Percentiles rank a stretch among this genome's conserved stretches.
phyloP scores from a whole-genome alignment of 2,329 filamentous ascomycete species.

The Paracamarosporium sp. region DNA sequence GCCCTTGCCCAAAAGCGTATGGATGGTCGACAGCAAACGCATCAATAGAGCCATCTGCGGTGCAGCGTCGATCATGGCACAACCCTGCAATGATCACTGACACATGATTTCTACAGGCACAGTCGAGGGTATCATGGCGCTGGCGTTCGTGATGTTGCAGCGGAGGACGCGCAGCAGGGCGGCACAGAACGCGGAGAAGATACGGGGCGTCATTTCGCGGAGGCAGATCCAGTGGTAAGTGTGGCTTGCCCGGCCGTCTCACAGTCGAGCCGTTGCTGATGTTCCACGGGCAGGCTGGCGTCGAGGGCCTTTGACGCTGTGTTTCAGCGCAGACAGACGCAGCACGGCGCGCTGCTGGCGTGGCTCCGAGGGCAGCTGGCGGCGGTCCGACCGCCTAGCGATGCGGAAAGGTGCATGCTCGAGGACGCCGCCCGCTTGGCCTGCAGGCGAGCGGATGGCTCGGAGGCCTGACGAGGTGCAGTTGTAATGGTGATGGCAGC shows the following conservation, averaged over 20 bases:
- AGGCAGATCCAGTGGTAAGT: conserved; percentile 68
- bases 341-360: conserved; percentile 66
- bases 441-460: conserved; percentile 10
- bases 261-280: conserved; percentile 18
- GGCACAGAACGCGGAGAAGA: conserved; percentile 56
- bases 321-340: conserved; percentile 74
- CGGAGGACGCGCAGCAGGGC: conserved; percentile 53
- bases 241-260: conserved; percentile 37
- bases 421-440: conserved; percentile 30
- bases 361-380: conserved; percentile 65
- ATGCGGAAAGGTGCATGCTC: conserved; percentile 39
- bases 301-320: conserved; percentile 74
- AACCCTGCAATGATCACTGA: conserved; percentile 25
- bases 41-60: conserved; percentile 19
- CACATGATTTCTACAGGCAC: conserved; percentile 57
- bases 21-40: conserved; percentile 19
- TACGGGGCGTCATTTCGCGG: conserved; percentile 61
- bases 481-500: background rate
- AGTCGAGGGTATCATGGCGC: conserved; percentile 69
- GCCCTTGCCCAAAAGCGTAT: conserved; percentile 18
- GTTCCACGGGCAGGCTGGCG: conserved; percentile 62
- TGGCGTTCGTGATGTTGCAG: conserved; percentile 70
- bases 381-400: conserved; percentile 31
- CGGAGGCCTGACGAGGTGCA: conserved; percentile 6
- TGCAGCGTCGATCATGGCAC: conserved; percentile 29